Evolutionary conservation across 73 alveolate genomes (phyloP), one percentile per base, ranked within the genome.

Genomic region (Stentor roeselii): DNA sequence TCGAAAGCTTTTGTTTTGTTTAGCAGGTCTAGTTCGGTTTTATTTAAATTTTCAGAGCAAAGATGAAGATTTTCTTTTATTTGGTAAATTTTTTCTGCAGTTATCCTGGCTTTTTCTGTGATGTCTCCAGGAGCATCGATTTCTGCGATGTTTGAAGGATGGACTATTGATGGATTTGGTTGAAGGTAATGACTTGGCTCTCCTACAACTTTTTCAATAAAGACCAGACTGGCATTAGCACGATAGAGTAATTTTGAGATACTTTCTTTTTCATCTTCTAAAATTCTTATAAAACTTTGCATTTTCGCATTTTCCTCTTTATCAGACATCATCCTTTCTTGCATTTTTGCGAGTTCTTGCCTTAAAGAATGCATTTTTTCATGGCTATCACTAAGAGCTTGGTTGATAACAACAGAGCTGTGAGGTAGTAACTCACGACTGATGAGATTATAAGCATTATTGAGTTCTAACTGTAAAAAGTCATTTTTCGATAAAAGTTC

Each of bases 351-450:
- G 27, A 30, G 37, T 32, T 67, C 80, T 21, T 67, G 41, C 34
- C 37, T 67, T 2, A 67, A 32, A 36, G 15, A 36, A 67, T 67
- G n/a, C 14, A 67, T 67, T 67, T 67, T 67, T 67, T 67, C 80
- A 67, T 67, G 80, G 41, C 42, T 32, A n/a, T 30, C 27, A 1
- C 80, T 34, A 14, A 67, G 34, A 11, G n/a, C 41, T 11, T n/a
- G 0, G 11, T 21, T 27, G 0, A 67, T 67, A n/a, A 34, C 41
- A 27, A 27, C 34, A 27, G 21, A n/a, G 2, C 80, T 67, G 2
- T 67, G 14, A 27, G 80, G 80, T 67, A 67, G 11, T 67, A 67
- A 30, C 21, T 67, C 80, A 30, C 41, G n/a, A 21, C 37, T 67
- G 14, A 67, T 67, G 41, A 21, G 37, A 67, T 21, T 21, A 67